Conservation (phyloP, 257 asterid genomes). For the Leonotis leonurus region DNA sequence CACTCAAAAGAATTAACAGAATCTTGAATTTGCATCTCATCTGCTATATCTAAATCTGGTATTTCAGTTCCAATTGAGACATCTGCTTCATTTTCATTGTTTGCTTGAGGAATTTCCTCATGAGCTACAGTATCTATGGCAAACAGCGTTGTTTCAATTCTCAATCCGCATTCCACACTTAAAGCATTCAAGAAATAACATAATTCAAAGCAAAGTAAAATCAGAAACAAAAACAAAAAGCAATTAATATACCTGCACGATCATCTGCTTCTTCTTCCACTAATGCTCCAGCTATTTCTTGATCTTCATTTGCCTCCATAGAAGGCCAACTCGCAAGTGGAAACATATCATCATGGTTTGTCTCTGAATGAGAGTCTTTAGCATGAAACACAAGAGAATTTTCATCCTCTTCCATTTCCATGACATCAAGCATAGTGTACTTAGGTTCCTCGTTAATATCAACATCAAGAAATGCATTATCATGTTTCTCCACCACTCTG, state of each 20-base stretch:
- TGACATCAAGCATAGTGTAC: slow-evolving; percentile 38
- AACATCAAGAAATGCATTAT: slow-evolving; percentile 24
- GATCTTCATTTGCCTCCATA: slow-evolving; percentile 20
- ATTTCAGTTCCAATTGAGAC: slow-evolving; percentile 95
- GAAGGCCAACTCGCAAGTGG: slow-evolving; percentile 21
- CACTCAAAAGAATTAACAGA: slow-evolving; percentile 20
- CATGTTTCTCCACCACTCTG: slow-evolving; percentile 15
- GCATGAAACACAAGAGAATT: slow-evolving; percentile 49
- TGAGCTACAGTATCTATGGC: slow-evolving; percentile 33
- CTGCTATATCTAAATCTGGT: slow-evolving; percentile 71
- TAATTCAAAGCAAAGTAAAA: not conserved
- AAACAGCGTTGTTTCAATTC: slow-evolving; percentile 15
- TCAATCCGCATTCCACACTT: not conserved
- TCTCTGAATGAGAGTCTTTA: slow-evolving; percentile 20
- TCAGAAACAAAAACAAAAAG: not conserved
- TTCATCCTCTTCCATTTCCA: slow-evolving; percentile 65
- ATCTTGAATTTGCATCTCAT: slow-evolving; percentile 45
- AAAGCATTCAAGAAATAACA: not conserved
- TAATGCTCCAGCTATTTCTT: slow-evolving; percentile 16
- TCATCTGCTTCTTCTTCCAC: slow-evolving; percentile 26
- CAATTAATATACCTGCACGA: slow-evolving; percentile 36
- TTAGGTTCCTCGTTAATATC: slow-evolving; percentile 38
- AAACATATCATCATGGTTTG: slow-evolving; percentile 6
- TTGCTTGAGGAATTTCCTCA: slow-evolving; percentile 46
- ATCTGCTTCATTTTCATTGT: slow-evolving; percentile 71